Evolutionary conservation across 129 eudicot species (phyloP).

Genomic region (Helichrysum umbraculigerum): DNA sequence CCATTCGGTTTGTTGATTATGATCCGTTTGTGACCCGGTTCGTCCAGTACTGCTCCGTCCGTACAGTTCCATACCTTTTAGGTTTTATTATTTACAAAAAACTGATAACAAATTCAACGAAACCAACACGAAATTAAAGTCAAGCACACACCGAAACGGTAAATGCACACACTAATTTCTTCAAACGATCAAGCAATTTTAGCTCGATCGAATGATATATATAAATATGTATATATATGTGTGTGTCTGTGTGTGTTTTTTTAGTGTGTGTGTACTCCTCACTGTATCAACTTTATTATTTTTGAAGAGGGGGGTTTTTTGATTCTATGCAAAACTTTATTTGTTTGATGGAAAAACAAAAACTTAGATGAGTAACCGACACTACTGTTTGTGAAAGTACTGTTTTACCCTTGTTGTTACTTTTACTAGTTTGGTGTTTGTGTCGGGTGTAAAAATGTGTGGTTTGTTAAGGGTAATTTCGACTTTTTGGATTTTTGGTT

Average conservation of each 20-base stretch:
- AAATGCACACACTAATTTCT: slow-evolving; percentile 22
- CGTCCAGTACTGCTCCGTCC: slow-evolving; percentile 46
- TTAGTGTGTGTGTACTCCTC: slow-evolving; percentile 26
- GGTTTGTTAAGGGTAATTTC: slow-evolving; percentile 2
- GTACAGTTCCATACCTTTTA: slow-evolving; percentile 72
- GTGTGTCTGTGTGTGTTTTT: neutral
- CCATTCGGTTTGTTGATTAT: slow-evolving; percentile 59
- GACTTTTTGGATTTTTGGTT: slow-evolving; percentile 16
- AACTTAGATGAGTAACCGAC: slow-evolving; percentile 50
- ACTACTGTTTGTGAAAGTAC: slow-evolving; percentile 24
- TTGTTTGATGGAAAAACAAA: slow-evolving; percentile 31
- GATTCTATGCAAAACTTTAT: slow-evolving; percentile 38
- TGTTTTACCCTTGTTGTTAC: neutral
- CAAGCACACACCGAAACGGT: neutral
- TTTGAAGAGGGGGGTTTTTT: slow-evolving; percentile 21
- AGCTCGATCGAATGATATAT: slow-evolving; percentile 28
- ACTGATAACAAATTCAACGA: slow-evolving; percentile 1
- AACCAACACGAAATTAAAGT: slow-evolving; percentile 22
- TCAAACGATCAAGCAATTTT: slow-evolving; percentile 6
- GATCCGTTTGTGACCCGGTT: slow-evolving; percentile 43
- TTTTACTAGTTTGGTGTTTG: neutral
- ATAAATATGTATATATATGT: neutral
- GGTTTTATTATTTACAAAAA: slow-evolving; percentile 10
- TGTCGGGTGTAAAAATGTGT: neutral
- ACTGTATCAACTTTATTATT: slow-evolving; percentile 38